phyloP scores from a whole-genome alignment of 2,329 filamentous ascomycete species.

The Apiospora malaysiana region DNA sequence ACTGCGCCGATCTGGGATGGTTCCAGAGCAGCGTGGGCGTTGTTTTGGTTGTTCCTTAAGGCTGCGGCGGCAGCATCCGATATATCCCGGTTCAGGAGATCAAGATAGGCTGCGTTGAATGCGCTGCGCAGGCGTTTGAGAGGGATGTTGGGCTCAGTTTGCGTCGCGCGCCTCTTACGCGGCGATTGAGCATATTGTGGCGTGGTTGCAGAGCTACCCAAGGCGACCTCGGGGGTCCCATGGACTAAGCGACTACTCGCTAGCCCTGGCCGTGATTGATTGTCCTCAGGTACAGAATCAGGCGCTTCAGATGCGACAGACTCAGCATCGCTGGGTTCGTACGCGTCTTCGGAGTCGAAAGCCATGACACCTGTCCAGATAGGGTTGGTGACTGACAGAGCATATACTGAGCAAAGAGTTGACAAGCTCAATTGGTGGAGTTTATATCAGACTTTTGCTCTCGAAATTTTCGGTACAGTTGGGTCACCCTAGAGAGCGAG shows the following conservation, averaged over 20 bases:
- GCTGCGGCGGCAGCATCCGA: conserved; percentile 50
- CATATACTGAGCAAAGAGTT: background rate
- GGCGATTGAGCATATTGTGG: conserved; percentile 9
- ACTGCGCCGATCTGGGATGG: conserved; percentile 71
- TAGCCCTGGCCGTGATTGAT: background rate
- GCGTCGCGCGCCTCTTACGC: conserved; percentile 7
- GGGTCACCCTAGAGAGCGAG: background rate
- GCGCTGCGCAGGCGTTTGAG: conserved; percentile 53
- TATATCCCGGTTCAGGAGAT: conserved; percentile 63
- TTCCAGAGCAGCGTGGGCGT: conserved; percentile 23
- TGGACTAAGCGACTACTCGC: background rate
- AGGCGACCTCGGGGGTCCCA: background rate
- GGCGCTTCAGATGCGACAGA: background rate
- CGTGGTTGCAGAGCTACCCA: background rate
- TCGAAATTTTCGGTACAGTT: background rate
- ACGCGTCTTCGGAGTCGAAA: background rate
- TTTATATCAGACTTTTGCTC: background rate
- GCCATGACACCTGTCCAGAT: background rate
- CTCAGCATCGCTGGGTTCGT: conserved; percentile 13
- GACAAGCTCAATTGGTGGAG: background rate
- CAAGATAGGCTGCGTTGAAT: conserved; percentile 55
- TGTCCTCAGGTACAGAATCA: background rate
- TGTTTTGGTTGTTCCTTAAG: background rate
- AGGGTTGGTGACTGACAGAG: background rate
- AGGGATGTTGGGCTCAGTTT: conserved; percentile 31